phyloP scores from a whole-genome alignment of 1,139 yeast genomes.

The Saccharomyces pastorianus region DNA sequence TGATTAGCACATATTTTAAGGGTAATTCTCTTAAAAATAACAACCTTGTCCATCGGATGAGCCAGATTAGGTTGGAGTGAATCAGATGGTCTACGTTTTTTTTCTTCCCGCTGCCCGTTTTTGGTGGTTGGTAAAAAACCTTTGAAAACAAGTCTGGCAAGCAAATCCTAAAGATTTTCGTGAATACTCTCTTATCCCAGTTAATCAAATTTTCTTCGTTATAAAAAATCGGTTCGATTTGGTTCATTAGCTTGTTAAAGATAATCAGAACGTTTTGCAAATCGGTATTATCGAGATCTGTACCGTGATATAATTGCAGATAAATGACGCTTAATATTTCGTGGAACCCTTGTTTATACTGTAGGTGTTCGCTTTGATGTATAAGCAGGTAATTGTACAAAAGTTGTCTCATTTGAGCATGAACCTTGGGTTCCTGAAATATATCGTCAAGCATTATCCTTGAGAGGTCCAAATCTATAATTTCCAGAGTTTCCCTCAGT shows the following conservation, averaged over 20 bases:
- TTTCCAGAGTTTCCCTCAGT: constrained; percentile 33
- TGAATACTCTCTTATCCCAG: constrained; percentile 33
- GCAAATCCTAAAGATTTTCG: constrained; percentile 42
- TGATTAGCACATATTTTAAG: constrained; percentile 36
- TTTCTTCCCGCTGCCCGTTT: constrained; percentile 27
- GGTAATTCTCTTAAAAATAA: constrained; percentile 55
- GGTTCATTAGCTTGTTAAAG: constrained; percentile 31
- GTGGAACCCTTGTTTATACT: constrained; percentile 66
- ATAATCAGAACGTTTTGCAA: constrained; percentile 26
- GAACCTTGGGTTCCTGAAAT: constrained; percentile 35
- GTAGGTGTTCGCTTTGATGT: constrained; percentile 15
- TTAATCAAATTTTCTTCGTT: constrained; percentile 28
- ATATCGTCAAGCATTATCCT: constrained; percentile 51
- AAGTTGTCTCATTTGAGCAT: constrained; percentile 43
- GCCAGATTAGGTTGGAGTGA: constrained; percentile 57
- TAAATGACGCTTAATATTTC: constrained; percentile 57
- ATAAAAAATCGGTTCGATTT: constrained; percentile 26
- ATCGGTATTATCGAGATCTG: constrained; percentile 6
- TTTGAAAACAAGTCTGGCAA: constrained; percentile 31
- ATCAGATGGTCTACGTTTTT: constrained; percentile 11
- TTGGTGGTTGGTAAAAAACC: constrained; percentile 27
- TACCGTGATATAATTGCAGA: constrained; percentile 35
- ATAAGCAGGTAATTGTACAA: constrained; percentile 39
- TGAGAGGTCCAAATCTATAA: constrained; percentile 57
- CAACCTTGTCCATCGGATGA: constrained; percentile 55